Conservation (phyloP, 345 rosid species). For the Jatropha curcas region DNA sequence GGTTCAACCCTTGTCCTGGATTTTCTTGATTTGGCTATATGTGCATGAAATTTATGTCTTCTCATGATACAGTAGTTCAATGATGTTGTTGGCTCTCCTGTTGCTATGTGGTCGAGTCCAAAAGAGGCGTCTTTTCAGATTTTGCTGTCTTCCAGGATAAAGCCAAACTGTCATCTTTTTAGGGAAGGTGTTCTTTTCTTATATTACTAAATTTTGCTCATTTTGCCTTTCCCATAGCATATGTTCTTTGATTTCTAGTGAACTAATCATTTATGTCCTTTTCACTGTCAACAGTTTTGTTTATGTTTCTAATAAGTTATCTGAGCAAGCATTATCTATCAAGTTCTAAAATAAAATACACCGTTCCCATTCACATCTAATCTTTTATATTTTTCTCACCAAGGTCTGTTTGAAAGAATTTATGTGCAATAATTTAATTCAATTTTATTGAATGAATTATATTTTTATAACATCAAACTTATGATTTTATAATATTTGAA, state of each 20-base stretch:
- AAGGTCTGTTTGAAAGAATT: no score
- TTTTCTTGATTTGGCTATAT: background rate
- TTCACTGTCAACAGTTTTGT: background rate
- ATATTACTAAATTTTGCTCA: background rate
- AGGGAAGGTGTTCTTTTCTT: background rate
- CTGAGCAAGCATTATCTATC: no score
- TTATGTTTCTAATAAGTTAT: no score
- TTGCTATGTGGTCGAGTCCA: background rate
- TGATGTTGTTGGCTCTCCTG: background rate
- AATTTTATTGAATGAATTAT: no score
- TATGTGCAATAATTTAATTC: no score
- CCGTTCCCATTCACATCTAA: no score
- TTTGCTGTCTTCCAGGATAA: background rate
- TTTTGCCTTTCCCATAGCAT: slow-evolving; percentile 3
- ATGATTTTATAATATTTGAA: no score
- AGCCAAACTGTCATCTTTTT: background rate
- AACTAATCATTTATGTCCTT: background rate
- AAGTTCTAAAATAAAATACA: no score
- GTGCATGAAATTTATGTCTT: background rate
- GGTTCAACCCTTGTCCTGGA: background rate
- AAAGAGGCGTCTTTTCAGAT: slow-evolving; percentile 1
- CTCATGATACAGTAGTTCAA: background rate
- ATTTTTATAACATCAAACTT: no score
- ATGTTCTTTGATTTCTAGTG: background rate
- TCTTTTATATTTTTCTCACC: no score